phyloP scores from a whole-genome alignment of 2,329 filamentous ascomycete species.

The Fusarium concolor region DNA sequence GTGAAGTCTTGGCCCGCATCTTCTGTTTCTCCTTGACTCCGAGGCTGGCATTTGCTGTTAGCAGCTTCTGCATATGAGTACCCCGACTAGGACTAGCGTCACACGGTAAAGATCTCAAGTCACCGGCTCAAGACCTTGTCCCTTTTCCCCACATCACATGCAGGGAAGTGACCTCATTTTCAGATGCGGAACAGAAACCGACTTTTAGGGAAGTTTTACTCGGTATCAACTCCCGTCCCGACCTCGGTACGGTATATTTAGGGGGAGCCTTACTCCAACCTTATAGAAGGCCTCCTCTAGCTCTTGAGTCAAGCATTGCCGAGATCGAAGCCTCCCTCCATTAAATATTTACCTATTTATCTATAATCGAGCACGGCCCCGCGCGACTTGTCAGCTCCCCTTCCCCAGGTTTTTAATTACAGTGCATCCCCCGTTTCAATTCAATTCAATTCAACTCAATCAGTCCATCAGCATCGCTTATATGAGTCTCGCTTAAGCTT shows the following conservation, averaged over 20 bases:
- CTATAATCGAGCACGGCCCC: constrained; percentile 34
- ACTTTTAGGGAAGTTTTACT: constrained; percentile 31
- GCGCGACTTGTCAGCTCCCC: constrained; percentile 16
- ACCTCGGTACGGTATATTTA: constrained; percentile 43
- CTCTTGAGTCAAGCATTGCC: constrained; percentile 27
- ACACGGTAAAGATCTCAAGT: constrained; percentile 11
- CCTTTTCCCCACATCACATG: constrained; percentile 45
- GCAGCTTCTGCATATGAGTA: background rate
- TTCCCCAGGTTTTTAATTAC: constrained; percentile 33
- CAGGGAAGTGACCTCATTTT: constrained; percentile 45
- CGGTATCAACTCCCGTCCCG: constrained; percentile 37
- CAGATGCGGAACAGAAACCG: constrained; percentile 41
- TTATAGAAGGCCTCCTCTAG: background rate
- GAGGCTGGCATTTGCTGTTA: constrained; percentile 17
- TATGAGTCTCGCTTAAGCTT: constrained; percentile 22
- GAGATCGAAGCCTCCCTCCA: constrained; percentile 11
- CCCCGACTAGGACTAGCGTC: constrained; percentile 12
- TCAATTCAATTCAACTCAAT: constrained; percentile 10
- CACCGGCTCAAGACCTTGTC: constrained; percentile 10
- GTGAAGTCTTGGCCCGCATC: constrained; percentile 24
- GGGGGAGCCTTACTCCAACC: background rate
- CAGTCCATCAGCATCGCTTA: constrained; percentile 5
- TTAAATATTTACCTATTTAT: constrained; percentile 15
- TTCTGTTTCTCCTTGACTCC: constrained; percentile 44
- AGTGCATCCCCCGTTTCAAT: constrained; percentile 17